Conservation (phyloP, 2,329 filamentous ascomycete species). For the Sarocladium oryzae region DNA sequence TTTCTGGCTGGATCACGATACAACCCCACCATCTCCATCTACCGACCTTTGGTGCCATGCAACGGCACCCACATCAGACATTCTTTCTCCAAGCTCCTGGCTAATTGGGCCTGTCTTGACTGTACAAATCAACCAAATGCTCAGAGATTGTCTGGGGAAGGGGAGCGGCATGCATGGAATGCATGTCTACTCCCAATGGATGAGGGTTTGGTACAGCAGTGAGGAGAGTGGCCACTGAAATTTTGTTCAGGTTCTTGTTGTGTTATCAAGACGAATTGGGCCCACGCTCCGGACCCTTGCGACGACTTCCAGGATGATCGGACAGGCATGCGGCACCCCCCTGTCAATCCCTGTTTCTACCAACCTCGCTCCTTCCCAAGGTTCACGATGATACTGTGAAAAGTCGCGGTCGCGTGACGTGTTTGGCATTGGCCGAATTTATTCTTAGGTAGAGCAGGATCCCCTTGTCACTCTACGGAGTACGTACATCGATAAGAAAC, state of each 20-base stretch:
- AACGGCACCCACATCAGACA: neutral
- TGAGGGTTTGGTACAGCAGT: too few relatives aligned
- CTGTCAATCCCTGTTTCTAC: constrained; percentile 1
- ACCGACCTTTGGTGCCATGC: constrained; percentile 1
- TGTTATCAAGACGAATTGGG: neutral
- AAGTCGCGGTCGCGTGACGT: neutral
- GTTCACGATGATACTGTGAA: neutral
- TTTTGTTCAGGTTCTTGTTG: too few relatives aligned
- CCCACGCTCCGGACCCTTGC: neutral
- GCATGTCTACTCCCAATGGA: too few relatives aligned
- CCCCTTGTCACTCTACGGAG: too few relatives aligned
- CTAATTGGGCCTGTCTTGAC: neutral
- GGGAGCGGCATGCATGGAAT: too few relatives aligned
- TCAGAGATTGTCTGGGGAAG: neutral
- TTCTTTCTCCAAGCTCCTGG: neutral
- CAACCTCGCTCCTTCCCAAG: neutral
- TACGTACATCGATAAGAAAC: too few relatives aligned
- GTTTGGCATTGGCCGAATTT: too few relatives aligned
- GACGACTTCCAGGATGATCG: constrained; percentile 7
- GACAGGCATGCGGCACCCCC: constrained; percentile 6
- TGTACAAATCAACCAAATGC: neutral
- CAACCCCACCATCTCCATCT: constrained; percentile 6
- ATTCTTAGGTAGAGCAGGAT: too few relatives aligned
- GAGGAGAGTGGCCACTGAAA: too few relatives aligned
- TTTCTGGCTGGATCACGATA: neutral